phyloP scores from a whole-genome alignment of 2,329 filamentous ascomycete genomes.

The Venturiaceae sp. region DNA sequence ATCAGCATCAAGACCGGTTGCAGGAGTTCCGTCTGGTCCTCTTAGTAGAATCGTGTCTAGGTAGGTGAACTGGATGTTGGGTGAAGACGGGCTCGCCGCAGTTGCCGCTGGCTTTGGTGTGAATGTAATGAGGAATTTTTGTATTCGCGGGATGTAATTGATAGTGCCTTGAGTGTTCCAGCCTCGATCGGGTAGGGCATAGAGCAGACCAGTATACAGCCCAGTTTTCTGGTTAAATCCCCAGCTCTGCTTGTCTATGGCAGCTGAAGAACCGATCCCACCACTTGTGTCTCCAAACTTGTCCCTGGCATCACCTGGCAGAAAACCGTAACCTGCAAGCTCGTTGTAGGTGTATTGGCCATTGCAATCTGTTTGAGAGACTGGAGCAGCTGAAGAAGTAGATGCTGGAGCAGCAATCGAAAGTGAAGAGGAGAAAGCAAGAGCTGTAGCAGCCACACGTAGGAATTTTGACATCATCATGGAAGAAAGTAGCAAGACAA shows the following conservation, averaged over 20 bases:
- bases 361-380: conserved; percentile 34
- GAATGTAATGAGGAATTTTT: conserved; percentile 55
- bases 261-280: conserved; percentile 55
- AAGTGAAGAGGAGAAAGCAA: neutral
- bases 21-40: conserved; percentile 51
- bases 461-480: neutral
- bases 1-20: conserved; percentile 56
- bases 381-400: neutral
- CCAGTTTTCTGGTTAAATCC: conserved; percentile 29
- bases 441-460: neutral
- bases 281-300: conserved; percentile 61
- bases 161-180: conserved; percentile 66
- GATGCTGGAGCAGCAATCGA: neutral
- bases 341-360: conserved; percentile 57
- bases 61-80: conserved; percentile 55
- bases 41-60: conserved; percentile 55
- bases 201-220: conserved; percentile 53
- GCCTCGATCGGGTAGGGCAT: conserved; percentile 56
- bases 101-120: conserved; percentile 43
- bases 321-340: conserved; percentile 56
- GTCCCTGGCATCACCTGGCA: conserved; percentile 50
- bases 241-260: conserved; percentile 53
- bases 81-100: conserved; percentile 39
- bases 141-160: conserved; percentile 58
- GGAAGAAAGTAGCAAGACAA: neutral